phyloP scores from a whole-genome alignment of 1,284 basidiomycete genomes.

The Neotropicomus parvogracilis region DNA sequence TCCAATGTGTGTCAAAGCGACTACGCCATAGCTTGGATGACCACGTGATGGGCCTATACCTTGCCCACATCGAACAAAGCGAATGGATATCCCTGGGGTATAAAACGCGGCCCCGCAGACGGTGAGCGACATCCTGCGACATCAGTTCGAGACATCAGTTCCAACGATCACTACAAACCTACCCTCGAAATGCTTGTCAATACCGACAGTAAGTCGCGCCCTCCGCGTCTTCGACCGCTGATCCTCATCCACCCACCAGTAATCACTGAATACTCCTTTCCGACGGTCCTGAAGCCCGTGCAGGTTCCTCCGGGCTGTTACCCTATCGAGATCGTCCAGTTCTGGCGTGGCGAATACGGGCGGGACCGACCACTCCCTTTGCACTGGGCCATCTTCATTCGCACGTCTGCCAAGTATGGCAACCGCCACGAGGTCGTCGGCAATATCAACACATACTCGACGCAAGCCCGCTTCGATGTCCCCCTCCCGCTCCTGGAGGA shows the following conservation, averaged over 20 bases:
- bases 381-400: slow-evolving; percentile 30
- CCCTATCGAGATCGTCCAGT: slow-evolving; percentile 29
- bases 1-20: too few species aligned
- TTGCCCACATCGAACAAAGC: slow-evolving; percentile 2
- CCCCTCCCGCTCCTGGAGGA: background rate
- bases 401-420: slow-evolving; percentile 17
- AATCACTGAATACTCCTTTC: background rate
- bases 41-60: too few species aligned
- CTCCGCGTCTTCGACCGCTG: background rate
- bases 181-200: too few species aligned
- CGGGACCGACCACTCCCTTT: slow-evolving; percentile 17
- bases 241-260: background rate
- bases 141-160: background rate
- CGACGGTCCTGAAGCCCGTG: slow-evolving; percentile 18
- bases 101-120: slow-evolving; percentile 5
- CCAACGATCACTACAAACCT: background rate
- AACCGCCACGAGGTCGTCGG: slow-evolving; percentile 29
- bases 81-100: background rate
- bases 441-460: slow-evolving; percentile 22
- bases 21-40: background rate
- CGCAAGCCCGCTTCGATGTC: slow-evolving; percentile 16
- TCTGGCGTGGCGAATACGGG: slow-evolving; percentile 25
- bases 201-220: slow-evolving; percentile 8
- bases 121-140: background rate
- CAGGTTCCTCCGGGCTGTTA: slow-evolving; percentile 17